Evolutionary conservation across 2,329 filamentous ascomycete species (phyloP), one percentile per base, ranked within the genome.

Genomic region (Paecilomyces dactylethromorphus): DNA sequence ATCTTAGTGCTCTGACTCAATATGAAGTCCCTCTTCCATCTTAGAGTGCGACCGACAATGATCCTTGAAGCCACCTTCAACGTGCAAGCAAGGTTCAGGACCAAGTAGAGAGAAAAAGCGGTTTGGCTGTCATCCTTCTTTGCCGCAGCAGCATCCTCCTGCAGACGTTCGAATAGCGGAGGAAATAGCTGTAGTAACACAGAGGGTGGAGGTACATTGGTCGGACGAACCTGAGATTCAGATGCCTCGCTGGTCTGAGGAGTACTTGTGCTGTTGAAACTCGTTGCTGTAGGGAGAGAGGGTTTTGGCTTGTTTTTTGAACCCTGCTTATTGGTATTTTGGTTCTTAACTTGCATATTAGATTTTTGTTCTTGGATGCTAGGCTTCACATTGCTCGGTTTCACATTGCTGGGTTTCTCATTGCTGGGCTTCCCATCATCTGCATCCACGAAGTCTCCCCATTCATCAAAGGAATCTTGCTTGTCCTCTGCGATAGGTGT

Each of bases 1-100:
- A 97, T 96, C 58, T 89, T 87, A 90, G 96, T 96, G 68, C 88
- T 87, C 73, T 96, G 91, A 1, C 90, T 85, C 12, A 97, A 79
- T 62, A 91, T 86, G 62, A 85, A 88, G 74, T 97, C 93, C 57
- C 93, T 85, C 71, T 96, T 93, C 93, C 93, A 97, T 58, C 93
- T 88, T 56, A 89, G 79, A 68, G 90, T 92, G 59, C 93, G 87
- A 11, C 92, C 93, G 1, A 90, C 89, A 59, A 97, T 87, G 55
- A 97, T 83, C 52, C 88, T 88, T n/a, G 86, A 90, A 24, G 88
- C 87, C 11, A 91, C 89, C 2, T 68, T 71, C 54, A 76, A 65
- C 13, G 65, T 71, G 54, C 58, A 68, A 51, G 65, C 58, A 18
- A 78, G 69, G 13, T 61, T 58, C 15, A 60, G 54, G 12, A 69